Evolutionary conservation across 2,329 filamentous ascomycete genomes (phyloP).

Genomic region (Blumeria graminis): DNA sequence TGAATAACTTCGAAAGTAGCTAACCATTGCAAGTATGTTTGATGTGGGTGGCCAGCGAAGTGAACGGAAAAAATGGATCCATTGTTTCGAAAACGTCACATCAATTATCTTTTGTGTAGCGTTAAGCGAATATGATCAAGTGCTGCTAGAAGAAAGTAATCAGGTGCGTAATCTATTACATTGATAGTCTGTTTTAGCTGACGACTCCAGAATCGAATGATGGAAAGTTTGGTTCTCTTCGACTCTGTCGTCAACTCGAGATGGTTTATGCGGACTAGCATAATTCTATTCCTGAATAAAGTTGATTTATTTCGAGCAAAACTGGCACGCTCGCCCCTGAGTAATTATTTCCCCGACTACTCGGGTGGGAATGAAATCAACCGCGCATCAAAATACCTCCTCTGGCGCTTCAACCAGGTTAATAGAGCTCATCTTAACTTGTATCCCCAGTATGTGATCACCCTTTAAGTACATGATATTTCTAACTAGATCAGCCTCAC

Average conservation of each 20-base stretch:
- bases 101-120: slow-evolving; percentile 99
- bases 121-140: slow-evolving; percentile 94
- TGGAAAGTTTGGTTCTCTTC: slow-evolving; percentile 89
- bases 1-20: slow-evolving; percentile 2
- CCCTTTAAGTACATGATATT: neutral
- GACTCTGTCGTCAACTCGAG: slow-evolving; percentile 96
- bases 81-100: slow-evolving; percentile 98
- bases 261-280: slow-evolving; percentile 98
- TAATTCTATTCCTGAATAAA: slow-evolving; percentile 97
- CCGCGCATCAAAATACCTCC: slow-evolving; percentile 85
- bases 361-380: slow-evolving; percentile 95
- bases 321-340: slow-evolving; percentile 64
- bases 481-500: slow-evolving; percentile 43
- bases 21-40: slow-evolving; percentile 53
- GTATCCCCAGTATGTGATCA: slow-evolving; percentile 67
- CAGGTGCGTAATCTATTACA: slow-evolving; percentile 35
- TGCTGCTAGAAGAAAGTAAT: slow-evolving; percentile 85
- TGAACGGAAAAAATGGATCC: slow-evolving; percentile 99
- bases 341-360: slow-evolving; percentile 94
- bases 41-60: slow-evolving; percentile 93
- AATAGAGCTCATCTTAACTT: slow-evolving; percentile 89
- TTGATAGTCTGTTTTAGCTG: slow-evolving; percentile 2
- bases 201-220: slow-evolving; percentile 71
- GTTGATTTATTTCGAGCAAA: slow-evolving; percentile 97
- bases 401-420: slow-evolving; percentile 98